phyloP scores from a whole-genome alignment of 192 early-diverging fungal species.

The Umbelopsis sp. region DNA sequence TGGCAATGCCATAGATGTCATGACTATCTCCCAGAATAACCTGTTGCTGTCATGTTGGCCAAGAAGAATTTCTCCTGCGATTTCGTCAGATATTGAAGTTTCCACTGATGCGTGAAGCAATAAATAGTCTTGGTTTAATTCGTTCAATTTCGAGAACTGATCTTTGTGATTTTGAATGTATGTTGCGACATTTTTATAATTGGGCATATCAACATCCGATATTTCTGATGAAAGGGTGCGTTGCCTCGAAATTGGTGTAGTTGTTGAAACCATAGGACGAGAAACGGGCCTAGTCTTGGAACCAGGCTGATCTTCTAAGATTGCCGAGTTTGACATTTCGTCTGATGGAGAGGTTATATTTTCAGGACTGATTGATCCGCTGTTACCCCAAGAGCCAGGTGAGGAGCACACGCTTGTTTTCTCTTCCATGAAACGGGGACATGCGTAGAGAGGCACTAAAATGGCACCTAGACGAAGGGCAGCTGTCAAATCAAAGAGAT shows the following conservation, averaged over 20 bases:
- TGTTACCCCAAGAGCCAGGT: not conserved
- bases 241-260: not conserved
- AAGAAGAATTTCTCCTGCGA: conserved; percentile 52
- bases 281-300: not conserved
- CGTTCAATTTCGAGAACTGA: conserved; percentile 10
- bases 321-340: not conserved
- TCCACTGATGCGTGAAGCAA: conserved; percentile 40
- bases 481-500: not conserved
- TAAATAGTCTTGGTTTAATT: conserved; percentile 21
- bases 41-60: conserved; percentile 35
- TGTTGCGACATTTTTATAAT: not conserved
- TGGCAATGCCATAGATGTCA: conserved; percentile 31
- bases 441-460: not conserved
- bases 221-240: not conserved
- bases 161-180: conserved; percentile 12
- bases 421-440: conserved; percentile 5
- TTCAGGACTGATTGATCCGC: not conserved
- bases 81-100: conserved; percentile 42
- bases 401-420: not conserved
- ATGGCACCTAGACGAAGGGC: not conserved
- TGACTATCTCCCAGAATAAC: conserved; percentile 42
- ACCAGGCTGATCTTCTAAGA: not conserved
- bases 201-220: not conserved
- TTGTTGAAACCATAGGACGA: not conserved
- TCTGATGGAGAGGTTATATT: not conserved